Evolutionary conservation across 108 stramenopile species (phyloP).

Genomic region (Cyclotella cryptica): DNA sequence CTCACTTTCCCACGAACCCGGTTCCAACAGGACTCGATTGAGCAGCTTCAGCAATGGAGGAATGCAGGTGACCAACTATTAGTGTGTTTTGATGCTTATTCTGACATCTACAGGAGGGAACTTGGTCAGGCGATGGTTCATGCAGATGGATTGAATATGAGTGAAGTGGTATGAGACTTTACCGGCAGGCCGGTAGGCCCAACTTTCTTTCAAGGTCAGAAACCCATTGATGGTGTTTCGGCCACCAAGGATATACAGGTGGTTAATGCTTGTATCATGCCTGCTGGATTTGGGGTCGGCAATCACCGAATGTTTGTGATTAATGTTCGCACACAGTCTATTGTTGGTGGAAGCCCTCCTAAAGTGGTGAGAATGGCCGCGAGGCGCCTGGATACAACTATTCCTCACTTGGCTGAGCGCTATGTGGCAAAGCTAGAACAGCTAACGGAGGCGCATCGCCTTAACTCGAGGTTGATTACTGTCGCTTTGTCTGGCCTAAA

Average conservation of each 20-base stretch:
- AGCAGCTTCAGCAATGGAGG: not conserved
- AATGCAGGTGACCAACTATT: not conserved
- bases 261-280: not conserved
- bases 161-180: not conserved
- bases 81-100: not conserved
- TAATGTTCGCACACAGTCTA: not conserved
- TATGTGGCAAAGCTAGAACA: not conserved
- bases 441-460: not conserved
- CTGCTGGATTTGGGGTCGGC: not conserved
- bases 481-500: too few species aligned
- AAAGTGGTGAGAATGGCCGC: not conserved
- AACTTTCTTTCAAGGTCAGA: not conserved
- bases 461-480: not conserved
- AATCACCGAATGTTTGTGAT: not conserved
- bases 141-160: not conserved
- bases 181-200: not conserved
- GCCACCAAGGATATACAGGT: not conserved
- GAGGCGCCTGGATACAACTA: not conserved
- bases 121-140: not conserved
- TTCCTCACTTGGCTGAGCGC: not conserved
- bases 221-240: not conserved
- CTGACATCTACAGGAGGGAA: not conserved
- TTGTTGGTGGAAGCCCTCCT: not conserved
- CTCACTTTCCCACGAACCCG: slow-evolving; percentile 11
- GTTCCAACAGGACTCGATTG: not conserved